A percentile compares a stretch with the other conserved stretches of the same genome.
Evolutionary conservation across 768 basidiomycete species (phyloP).

Genomic region (Termitomyces sp.): DNA sequence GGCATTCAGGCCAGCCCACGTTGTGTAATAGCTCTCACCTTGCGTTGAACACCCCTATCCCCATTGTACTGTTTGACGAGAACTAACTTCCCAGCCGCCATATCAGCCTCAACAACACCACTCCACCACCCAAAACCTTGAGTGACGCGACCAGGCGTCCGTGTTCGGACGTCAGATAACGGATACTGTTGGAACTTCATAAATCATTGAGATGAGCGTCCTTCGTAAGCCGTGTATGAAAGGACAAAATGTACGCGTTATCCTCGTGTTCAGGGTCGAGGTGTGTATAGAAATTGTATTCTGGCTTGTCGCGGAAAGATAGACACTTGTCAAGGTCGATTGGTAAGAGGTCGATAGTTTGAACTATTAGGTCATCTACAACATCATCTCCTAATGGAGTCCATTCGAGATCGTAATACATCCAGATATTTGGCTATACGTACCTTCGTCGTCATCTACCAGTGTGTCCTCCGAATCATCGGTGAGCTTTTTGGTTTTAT

Average conservation of each 20-base stretch:
- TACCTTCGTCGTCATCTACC: not conserved
- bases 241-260: not conserved
- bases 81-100: not conserved
- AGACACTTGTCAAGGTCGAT: slow-evolving; percentile 6
- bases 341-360: not conserved
- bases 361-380: not conserved
- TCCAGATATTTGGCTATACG: not conserved
- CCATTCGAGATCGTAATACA: not conserved
- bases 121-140: slow-evolving; percentile 8
- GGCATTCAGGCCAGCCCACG: too few species aligned
- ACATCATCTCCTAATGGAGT: not conserved
- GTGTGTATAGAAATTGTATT: slow-evolving; percentile 3
- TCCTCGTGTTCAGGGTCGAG: not conserved
- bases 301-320: slow-evolving; percentile 5
- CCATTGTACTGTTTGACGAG: slow-evolving; percentile 10
- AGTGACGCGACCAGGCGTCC: not conserved
- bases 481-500: not conserved
- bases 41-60: not conserved
- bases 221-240: not conserved
- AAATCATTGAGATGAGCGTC: not conserved
- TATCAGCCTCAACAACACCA: slow-evolving; percentile 1
- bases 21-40: not conserved
- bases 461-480: not conserved
- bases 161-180: slow-evolving; percentile 3
- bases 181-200: slow-evolving; percentile 7